Percentiles rank a stretch among this genome's conserved stretches.
phyloP scores from a whole-genome alignment of 768 basidiomycete species.

The Leccinellum rugosiceps region DNA sequence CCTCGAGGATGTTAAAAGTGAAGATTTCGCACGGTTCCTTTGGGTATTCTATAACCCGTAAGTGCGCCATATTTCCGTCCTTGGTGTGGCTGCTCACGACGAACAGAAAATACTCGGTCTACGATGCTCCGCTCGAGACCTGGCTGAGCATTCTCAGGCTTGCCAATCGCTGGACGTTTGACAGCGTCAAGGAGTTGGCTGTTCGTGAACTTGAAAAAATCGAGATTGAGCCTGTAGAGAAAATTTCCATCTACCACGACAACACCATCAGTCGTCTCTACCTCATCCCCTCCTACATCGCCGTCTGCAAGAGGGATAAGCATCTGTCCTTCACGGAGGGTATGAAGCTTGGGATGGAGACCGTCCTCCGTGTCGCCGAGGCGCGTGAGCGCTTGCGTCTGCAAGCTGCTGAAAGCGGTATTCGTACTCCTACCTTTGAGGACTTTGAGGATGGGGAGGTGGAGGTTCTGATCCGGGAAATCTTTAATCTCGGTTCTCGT shows the following conservation, averaged over 20 bases:
- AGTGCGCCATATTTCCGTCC: constrained; percentile 17
- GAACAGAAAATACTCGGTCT: constrained; percentile 35
- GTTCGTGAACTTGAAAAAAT: constrained; percentile 39
- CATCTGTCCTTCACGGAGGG: constrained; percentile 39
- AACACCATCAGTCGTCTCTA: constrained; percentile 33
- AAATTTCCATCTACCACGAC: constrained; percentile 38
- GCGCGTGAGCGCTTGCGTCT: constrained; percentile 41
- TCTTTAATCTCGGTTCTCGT: constrained; percentile 28
- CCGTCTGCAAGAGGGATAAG: constrained; percentile 36
- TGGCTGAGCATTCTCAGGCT: constrained; percentile 42
- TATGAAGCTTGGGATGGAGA: constrained; percentile 39
- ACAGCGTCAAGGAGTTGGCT: constrained; percentile 36
- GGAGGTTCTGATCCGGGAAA: constrained; percentile 26
- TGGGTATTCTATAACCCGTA: constrained; percentile 67
- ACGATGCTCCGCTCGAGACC: constrained; percentile 37
- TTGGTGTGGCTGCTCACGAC: not conserved
- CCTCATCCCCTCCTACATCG: constrained; percentile 35
- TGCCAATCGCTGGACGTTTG: constrained; percentile 41
- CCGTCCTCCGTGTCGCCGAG: constrained; percentile 35
- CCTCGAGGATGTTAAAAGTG: constrained; percentile 41
- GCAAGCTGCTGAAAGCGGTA: constrained; percentile 28
- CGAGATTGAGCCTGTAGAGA: constrained; percentile 33
- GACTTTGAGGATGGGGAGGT: constrained; percentile 31
- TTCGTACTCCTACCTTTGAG: constrained; percentile 31
- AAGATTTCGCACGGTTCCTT: constrained; percentile 53